Percentiles rank a stretch among this genome's conserved stretches.
Conservation (phyloP, 768 basidiomycete species). For the Tylopilus sp. region DNA sequence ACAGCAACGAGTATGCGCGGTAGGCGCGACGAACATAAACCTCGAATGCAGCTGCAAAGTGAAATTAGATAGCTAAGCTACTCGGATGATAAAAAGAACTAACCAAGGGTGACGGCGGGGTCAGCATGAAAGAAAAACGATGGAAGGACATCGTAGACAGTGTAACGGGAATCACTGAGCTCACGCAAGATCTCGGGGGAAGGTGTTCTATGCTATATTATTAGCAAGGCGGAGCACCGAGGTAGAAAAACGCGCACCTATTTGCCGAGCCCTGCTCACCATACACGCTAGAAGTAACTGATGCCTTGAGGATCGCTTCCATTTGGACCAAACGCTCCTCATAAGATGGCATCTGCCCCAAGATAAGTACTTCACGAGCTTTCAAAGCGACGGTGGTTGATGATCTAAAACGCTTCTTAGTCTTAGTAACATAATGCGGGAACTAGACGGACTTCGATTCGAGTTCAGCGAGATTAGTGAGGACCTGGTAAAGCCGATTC, state of each 20-base stretch:
- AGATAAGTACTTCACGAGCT: conserved; percentile 95
- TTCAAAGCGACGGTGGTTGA: conserved; percentile 91
- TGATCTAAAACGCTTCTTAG: conserved; percentile 47
- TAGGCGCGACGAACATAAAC: conserved; percentile 96
- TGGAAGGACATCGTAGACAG: conserved; percentile 95
- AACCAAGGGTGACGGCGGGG: conserved; percentile 79
- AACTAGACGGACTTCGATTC: conserved; percentile 71
- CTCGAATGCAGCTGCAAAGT: conserved; percentile 76
- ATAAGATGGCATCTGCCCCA: conserved; percentile 94
- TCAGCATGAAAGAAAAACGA: conserved; percentile 91
- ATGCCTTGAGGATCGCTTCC: conserved; percentile 87
- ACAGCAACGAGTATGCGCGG: conserved; percentile 86
- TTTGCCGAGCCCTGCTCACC: conserved; percentile 72
- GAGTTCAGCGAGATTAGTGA: conserved; percentile 78
- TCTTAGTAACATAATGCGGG: not conserved
- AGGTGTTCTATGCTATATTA: conserved; percentile 53
- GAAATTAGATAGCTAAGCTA: not conserved
- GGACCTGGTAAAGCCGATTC: conserved; percentile 66
- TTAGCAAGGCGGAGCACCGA: not conserved
- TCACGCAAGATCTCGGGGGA: conserved; percentile 86
- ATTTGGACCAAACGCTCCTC: conserved; percentile 93
- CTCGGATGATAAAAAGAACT: conserved; percentile 22
- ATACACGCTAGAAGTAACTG: conserved; percentile 84
- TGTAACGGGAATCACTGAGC: conserved; percentile 93
- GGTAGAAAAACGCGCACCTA: conserved; percentile 40